These are phyloP conservation scores for Escallonia herrerae DNA, from an alignment of 129 eudicot species.

Conservation along the genomic window DNA sequence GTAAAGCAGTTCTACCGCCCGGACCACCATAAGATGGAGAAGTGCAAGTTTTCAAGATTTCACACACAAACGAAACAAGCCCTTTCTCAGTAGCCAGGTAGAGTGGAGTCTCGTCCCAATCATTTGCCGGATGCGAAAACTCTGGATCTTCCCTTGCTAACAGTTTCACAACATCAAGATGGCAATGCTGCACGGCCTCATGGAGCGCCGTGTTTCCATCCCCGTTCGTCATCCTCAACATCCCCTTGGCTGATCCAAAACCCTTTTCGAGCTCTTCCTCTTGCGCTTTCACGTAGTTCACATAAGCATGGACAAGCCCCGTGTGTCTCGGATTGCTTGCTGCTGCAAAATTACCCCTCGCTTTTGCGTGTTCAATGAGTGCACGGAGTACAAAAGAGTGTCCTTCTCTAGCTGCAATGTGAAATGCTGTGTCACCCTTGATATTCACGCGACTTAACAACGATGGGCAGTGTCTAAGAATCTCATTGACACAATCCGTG, in stretches of 20 bases:
- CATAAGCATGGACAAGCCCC: too few relatives aligned
- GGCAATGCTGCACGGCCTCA: conserved; percentile 7
- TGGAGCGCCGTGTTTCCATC: conserved; percentile 17
- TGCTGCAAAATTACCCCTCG: too few relatives aligned
- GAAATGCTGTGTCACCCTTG: too few relatives aligned
- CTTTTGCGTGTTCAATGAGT: too few relatives aligned
- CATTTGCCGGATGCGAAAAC: neutral
- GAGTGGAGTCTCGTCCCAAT: neutral
- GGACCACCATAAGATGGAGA: neutral
- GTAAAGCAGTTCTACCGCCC: neutral
- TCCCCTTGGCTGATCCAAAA: neutral
- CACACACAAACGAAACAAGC: neutral
- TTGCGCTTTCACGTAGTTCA: too few relatives aligned
- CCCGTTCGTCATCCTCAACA: neutral
- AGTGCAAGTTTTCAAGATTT: neutral
- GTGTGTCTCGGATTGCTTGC: too few relatives aligned
- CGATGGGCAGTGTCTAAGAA: too few relatives aligned
- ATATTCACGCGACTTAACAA: too few relatives aligned
- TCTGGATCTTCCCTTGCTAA: conserved; percentile 8
- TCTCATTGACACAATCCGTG: too few relatives aligned
- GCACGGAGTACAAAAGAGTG: too few relatives aligned
- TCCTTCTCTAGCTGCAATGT: too few relatives aligned
- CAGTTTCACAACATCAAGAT: neutral
- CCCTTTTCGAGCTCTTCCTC: neutral
- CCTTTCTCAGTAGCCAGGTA: neutral